A percentile compares a stretch with the other conserved stretches of the same genome.
These are phyloP conservation scores for Diaporthe humulicola DNA, from an alignment of 2,329 filamentous ascomycete species.

Conservation along the genomic window DNA sequence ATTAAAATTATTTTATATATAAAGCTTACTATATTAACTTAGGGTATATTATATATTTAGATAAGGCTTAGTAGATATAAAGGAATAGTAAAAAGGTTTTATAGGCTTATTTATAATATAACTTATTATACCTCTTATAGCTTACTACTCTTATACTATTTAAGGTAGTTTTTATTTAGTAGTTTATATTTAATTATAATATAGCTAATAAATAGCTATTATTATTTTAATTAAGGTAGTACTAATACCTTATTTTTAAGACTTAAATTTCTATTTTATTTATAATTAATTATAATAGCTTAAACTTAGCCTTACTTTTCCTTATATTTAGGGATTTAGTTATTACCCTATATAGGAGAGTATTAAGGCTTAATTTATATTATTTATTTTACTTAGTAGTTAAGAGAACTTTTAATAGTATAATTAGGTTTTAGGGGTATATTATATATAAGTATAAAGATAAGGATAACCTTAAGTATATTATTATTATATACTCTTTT, in stretches of 20 bases:
- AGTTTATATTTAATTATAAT: background rate
- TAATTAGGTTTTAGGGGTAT: background rate
- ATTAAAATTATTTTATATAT: background rate
- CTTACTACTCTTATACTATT: background rate
- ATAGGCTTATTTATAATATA: background rate
- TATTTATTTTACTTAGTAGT: background rate
- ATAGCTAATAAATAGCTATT: background rate
- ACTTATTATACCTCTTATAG: background rate
- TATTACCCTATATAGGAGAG: background rate
- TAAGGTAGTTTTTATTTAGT: background rate
- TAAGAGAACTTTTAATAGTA: background rate
- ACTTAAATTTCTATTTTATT: background rate
- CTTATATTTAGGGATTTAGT: background rate
- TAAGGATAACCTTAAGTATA: background rate
- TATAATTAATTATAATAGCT: background rate
- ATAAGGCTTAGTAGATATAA: background rate
- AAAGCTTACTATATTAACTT: background rate
- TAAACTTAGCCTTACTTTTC: background rate
- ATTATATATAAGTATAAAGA: background rate
- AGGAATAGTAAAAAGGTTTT: background rate
- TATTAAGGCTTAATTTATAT: background rate
- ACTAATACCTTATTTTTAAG: background rate
- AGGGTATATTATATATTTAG: background rate
- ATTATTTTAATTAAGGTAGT: background rate
- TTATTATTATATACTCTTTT: background rate